Conservation (phyloP, 2,329 filamentous ascomycete genomes). For the Fusarium beomiforme region DNA sequence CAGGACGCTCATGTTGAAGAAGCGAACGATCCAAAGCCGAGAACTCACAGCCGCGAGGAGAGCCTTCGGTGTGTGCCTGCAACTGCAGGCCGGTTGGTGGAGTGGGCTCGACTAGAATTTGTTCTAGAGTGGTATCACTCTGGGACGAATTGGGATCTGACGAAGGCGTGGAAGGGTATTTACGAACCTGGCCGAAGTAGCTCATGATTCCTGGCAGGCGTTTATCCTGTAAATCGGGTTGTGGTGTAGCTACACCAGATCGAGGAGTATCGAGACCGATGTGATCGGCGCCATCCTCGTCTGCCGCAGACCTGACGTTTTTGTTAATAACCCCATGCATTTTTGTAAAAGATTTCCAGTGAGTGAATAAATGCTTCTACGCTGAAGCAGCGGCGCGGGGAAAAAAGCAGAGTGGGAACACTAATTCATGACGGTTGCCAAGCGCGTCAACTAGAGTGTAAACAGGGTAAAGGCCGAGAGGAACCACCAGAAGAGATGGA, state of each 20-base stretch:
- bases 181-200: conserved; percentile 99
- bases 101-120: conserved; percentile 41
- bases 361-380: conserved; percentile 45
- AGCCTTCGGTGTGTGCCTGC: conserved; percentile 41
- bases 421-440: conserved; percentile 55
- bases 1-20: conserved; percentile 40
- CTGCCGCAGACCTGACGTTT: conserved; percentile 64
- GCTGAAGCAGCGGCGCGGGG: conserved; percentile 44
- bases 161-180: conserved; percentile 68
- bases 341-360: conserved; percentile 44
- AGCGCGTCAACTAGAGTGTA: conserved; percentile 45
- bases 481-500: conserved; percentile 32
- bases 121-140: conserved; percentile 42
- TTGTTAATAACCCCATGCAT: conserved; percentile 64
- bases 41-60: conserved; percentile 34
- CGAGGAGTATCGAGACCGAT: conserved; percentile 88
- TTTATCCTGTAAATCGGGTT: conserved; percentile 94
- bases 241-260: conserved; percentile 91
- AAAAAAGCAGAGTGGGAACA: conserved; percentile 48
- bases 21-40: conserved; percentile 34
- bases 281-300: conserved; percentile 79
- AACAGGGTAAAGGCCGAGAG: conserved; percentile 40
- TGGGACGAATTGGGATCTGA: conserved; percentile 54
- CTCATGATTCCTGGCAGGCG: conserved; percentile 94
- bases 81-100: conserved; percentile 47